Conservation (phyloP, 2,329 filamentous ascomycete genomes). For the Sclerotinia borealis region DNA sequence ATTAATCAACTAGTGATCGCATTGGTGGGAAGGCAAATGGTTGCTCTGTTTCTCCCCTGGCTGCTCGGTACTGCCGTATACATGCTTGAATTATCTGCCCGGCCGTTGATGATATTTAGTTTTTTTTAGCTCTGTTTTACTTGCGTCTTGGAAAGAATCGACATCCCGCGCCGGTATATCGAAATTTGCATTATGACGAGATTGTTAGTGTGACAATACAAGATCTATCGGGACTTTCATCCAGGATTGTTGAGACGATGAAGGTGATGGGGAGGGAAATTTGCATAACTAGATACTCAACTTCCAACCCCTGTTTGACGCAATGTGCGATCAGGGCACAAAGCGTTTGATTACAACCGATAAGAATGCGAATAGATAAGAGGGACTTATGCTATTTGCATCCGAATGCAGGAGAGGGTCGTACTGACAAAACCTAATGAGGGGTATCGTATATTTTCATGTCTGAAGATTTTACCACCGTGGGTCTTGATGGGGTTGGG, state of each 20-base stretch:
- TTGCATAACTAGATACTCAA: neutral
- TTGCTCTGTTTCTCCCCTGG: neutral
- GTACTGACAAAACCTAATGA: constrained; percentile 7
- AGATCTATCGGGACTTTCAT: neutral
- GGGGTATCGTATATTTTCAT: constrained; percentile 10
- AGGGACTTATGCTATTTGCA: neutral
- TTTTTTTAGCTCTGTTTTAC: constrained; percentile 7
- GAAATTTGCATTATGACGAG: neutral
- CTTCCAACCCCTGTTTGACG: neutral
- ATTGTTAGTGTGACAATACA: neutral
- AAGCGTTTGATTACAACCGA: constrained; percentile 7
- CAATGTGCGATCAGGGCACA: constrained; percentile 14
- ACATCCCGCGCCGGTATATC: neutral
- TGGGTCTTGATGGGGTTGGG: neutral
- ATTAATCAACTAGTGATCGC: constrained; percentile 17
- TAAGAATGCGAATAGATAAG: constrained; percentile 12
- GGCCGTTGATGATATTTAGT: neutral
- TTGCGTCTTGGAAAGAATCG: neutral
- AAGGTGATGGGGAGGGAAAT: neutral
- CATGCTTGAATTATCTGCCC: neutral
- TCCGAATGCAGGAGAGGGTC: constrained; percentile 10
- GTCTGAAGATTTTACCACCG: constrained; percentile 6
- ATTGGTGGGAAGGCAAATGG: constrained; percentile 16
- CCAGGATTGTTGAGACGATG: neutral
- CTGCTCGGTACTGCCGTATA: constrained; percentile 6